Conservation (phyloP, 202 grass and related monocot genomes). For the Carex arenaria region DNA sequence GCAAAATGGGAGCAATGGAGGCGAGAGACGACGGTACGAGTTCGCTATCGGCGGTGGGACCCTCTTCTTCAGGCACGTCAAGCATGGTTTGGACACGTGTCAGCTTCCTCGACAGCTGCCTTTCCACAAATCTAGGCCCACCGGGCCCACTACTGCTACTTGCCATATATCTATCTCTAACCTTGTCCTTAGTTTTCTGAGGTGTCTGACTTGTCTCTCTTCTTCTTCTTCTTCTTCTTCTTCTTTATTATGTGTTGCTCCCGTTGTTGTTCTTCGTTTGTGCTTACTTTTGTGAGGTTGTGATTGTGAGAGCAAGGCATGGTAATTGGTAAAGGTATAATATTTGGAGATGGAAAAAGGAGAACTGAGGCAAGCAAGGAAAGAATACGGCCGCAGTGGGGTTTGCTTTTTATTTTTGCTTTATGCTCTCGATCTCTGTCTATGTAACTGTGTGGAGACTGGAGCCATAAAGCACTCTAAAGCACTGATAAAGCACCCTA, state of each 20-base stretch:
- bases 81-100: conserved; percentile 42
- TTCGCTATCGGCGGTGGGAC: conserved; percentile 44
- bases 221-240: not conserved
- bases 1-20: conserved; percentile 76
- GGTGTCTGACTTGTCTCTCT: not conserved
- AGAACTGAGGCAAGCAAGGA: not conserved
- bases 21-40: conserved; percentile 79
- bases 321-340: conserved; percentile 11
- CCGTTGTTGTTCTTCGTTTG: not conserved
- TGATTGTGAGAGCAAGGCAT: not conserved
- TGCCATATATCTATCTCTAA: conserved; percentile 8
- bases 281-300: not conserved
- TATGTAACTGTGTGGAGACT: not conserved
- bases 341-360: not conserved
- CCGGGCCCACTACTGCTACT: conserved; percentile 27
- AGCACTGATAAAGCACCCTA: conserved; percentile 33
- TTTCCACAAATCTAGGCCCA: not conserved
- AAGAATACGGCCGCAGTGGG: conserved; percentile 13
- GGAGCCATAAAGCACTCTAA: conserved; percentile 31
- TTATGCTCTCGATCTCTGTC: not conserved
- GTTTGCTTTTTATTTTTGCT: conserved; percentile 18
- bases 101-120: conserved; percentile 27
- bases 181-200: not conserved
- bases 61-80: conserved; percentile 34
- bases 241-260: no score